Conservation (phyloP, 768 basidiomycete genomes). For the Termitomyces eurrhizus region DNA sequence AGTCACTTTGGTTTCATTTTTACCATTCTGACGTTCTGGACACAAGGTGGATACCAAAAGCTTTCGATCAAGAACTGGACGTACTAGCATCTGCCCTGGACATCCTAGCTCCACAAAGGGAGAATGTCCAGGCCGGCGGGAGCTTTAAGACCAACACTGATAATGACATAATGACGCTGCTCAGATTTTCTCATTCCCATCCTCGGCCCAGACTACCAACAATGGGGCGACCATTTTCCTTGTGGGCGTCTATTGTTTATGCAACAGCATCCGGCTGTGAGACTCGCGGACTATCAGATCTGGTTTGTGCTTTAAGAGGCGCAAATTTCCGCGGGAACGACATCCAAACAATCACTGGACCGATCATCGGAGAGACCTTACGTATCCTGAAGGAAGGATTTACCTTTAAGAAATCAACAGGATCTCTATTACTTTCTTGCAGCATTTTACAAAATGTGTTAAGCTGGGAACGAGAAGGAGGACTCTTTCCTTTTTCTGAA, state of each 20-base stretch:
- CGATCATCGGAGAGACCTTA: background rate
- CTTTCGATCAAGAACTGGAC: background rate
- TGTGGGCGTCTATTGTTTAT: background rate
- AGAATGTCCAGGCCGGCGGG: background rate
- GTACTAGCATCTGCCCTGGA: background rate
- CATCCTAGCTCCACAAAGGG: background rate
- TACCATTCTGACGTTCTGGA: background rate
- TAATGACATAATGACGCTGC: background rate
- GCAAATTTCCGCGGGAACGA: background rate
- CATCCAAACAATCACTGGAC: background rate
- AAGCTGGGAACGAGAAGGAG: background rate
- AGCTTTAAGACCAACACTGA: background rate
- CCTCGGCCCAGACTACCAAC: background rate
- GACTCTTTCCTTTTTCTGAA: background rate
- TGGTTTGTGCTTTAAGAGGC: background rate
- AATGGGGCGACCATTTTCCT: background rate
- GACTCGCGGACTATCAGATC: background rate
- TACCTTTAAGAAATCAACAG: background rate
- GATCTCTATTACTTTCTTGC: background rate
- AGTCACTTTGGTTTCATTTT: background rate
- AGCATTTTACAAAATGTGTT: background rate
- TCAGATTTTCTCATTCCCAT: background rate
- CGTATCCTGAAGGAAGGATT: background rate
- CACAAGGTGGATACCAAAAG: background rate
- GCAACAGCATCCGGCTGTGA: background rate